A percentile compares a stretch with the other conserved stretches of the same genome.
These are phyloP conservation scores for Nigrospora sphaerica DNA, from an alignment of 2,329 filamentous ascomycete species.

Conservation along the genomic window DNA sequence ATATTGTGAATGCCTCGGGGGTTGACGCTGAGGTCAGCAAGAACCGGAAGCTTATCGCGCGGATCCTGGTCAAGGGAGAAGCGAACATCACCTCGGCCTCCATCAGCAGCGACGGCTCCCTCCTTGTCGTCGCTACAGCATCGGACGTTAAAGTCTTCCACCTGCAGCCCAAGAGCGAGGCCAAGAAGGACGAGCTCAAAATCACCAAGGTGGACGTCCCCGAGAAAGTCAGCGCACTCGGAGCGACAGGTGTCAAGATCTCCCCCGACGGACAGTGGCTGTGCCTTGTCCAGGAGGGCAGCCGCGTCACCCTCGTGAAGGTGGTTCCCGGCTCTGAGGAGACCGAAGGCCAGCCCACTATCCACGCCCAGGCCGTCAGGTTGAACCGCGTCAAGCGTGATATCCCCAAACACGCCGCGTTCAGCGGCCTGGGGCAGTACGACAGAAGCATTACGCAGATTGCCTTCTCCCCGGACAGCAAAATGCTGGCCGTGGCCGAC, in stretches of 20 bases:
- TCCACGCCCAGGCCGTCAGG: slow-evolving; percentile 37
- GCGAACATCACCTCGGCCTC: slow-evolving; percentile 73
- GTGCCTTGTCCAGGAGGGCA: slow-evolving; percentile 55
- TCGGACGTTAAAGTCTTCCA: slow-evolving; percentile 73
- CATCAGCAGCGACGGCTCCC: slow-evolving; percentile 63
- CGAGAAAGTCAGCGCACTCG: slow-evolving; percentile 44
- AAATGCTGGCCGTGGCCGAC: slow-evolving; percentile 72
- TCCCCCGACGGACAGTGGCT: slow-evolving; percentile 68
- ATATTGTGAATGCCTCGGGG: slow-evolving; percentile 34
- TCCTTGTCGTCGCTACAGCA: slow-evolving; percentile 70
- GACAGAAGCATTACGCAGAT: slow-evolving; percentile 67
- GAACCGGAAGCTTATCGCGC: slow-evolving; percentile 60
- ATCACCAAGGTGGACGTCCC: slow-evolving; percentile 66
- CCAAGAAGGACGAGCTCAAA: slow-evolving; percentile 52
- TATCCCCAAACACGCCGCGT: slow-evolving; percentile 45
- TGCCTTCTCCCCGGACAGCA: slow-evolving; percentile 74
- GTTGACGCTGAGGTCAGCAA: slow-evolving; percentile 36
- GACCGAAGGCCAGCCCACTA: slow-evolving; percentile 26
- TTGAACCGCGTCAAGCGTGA: slow-evolving; percentile 46
- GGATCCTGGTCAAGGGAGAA: slow-evolving; percentile 64
- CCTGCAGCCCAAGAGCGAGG: slow-evolving; percentile 45
- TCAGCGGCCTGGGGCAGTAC: slow-evolving; percentile 68
- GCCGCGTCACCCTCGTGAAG: slow-evolving; percentile 45
- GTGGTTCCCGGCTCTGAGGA: slow-evolving; percentile 26
- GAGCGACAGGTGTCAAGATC: slow-evolving; percentile 63